Percentiles rank a stretch among this genome's conserved stretches.
These are phyloP conservation scores for Neospermospora avenae DNA, from an alignment of 2,329 filamentous ascomycete species.

Conservation along the genomic window DNA sequence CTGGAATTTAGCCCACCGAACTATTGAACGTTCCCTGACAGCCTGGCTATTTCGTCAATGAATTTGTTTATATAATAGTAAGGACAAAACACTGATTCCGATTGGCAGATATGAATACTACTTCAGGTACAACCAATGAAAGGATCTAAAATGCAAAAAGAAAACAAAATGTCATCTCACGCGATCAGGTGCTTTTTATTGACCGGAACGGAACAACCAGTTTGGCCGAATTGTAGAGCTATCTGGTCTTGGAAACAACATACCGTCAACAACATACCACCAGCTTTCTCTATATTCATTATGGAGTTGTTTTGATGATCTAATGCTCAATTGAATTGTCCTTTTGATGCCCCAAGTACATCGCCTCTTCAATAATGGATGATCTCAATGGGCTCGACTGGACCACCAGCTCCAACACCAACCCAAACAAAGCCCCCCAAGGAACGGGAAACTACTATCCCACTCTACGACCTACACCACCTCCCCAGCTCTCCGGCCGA, in stretches of 20 bases:
- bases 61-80: too few relatives aligned
- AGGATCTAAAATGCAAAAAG: neutral
- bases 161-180: neutral
- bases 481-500: slow-evolving; percentile 48
- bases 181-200: neutral
- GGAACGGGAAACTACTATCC: slow-evolving; percentile 45
- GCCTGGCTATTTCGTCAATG: too few relatives aligned
- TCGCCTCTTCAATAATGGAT: slow-evolving; percentile 47
- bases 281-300: too few relatives aligned
- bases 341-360: neutral
- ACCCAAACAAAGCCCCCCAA: slow-evolving; percentile 41
- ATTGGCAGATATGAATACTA: too few relatives aligned
- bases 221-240: neutral
- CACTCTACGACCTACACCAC: slow-evolving; percentile 49
- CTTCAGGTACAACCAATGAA: too few relatives aligned
- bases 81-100: too few relatives aligned
- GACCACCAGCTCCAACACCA: slow-evolving; percentile 42
- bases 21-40: too few relatives aligned
- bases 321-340: too few relatives aligned
- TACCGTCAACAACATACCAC: neutral
- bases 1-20: too few relatives aligned
- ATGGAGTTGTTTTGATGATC: too few relatives aligned
- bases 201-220: neutral
- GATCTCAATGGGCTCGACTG: slow-evolving; percentile 60
- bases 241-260: neutral